Base-by-base conservation (phyloP, 2,329 filamentous ascomycete genomes). In the Monosporascus sp. region DNA sequence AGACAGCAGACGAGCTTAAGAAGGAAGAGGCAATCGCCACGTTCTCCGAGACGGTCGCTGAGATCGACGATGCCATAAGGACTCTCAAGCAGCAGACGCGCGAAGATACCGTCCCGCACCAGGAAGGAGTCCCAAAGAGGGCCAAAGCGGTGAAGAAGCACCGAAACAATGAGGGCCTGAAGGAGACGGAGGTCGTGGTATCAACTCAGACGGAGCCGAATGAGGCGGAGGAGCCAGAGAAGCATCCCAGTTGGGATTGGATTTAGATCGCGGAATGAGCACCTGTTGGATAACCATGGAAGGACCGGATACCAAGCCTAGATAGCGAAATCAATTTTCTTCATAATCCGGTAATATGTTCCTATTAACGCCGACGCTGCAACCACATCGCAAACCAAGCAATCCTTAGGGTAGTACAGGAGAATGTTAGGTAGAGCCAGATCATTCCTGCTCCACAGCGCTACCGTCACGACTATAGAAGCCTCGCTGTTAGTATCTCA, bases 381-480 rank as follows among this genome's bases (percentile, higher is more conserved):
- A 17, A 27, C 22, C 9, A 41, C 9, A 41, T 41, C 38, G 17
- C 38, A 20, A n/a, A n/a, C 38, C 17, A 41, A 41, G 7, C 38
- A 19, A n/a, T 20, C 19, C 38, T 11, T 3, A 19, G 8, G 19
- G 17, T 20, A 20, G 17, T 41, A 7, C 48, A 36, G 31, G 27
- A 14, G n/a, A 17, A 44, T 27, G 7, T 14, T 43, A 50, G 14
- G 22, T 6, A 1, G 19, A 31, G 46, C 50, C 24, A 22, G 17
- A 22, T 50, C 61, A 63, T 11, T 64, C 61, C 37, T 58, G 47
- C 7, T 63, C 60, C 9, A 53, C 40, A 7, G 59, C 61, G 40
- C 57, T 62, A 11, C 62, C 62, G 37, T 64, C 62, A 41, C 62
- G 60, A 26, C 62, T 65, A 36, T 48, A 45, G 19, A 48, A 19